Evolutionary conservation across 1,284 basidiomycete species (phyloP).

Genomic region (Cystobasidium slooffiae): DNA sequence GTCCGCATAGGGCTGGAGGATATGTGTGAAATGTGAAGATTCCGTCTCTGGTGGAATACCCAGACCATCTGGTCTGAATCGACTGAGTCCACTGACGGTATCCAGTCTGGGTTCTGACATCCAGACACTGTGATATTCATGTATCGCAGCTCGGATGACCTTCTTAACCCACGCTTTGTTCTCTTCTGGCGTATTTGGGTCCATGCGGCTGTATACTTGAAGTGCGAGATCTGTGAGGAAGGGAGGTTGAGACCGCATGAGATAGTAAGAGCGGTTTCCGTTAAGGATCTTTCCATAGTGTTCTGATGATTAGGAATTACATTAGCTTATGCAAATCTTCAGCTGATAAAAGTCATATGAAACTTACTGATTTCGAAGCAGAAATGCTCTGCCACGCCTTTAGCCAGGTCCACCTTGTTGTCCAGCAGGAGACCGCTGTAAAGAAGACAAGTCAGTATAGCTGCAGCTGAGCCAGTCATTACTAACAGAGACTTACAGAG

Average conservation of each 20-base stretch:
- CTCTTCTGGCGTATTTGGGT: slow-evolving; percentile 76
- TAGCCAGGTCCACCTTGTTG: slow-evolving; percentile 88
- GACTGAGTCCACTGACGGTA: slow-evolving; percentile 86
- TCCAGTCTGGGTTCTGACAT: slow-evolving; percentile 90
- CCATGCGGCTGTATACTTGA: slow-evolving; percentile 95
- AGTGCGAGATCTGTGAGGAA: slow-evolving; percentile 98
- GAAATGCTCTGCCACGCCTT: slow-evolving; percentile 97
- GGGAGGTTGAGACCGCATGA: slow-evolving; percentile 93
- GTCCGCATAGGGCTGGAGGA: slow-evolving; percentile 89
- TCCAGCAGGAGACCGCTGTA: slow-evolving; percentile 81
- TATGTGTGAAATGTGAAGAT: slow-evolving; percentile 95
- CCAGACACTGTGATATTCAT: slow-evolving; percentile 98
- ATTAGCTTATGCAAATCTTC: neutral
- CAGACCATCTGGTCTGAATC: slow-evolving; percentile 90
- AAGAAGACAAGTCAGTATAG: neutral
- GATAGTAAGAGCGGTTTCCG: slow-evolving; percentile 65
- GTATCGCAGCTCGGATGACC: slow-evolving; percentile 94
- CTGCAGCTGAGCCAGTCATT: neutral
- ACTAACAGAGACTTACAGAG: slow-evolving; percentile 61
- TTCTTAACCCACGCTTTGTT: slow-evolving; percentile 92
- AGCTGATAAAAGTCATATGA: too few relatives aligned
- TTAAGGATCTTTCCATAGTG: slow-evolving; percentile 57
- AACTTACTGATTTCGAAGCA: slow-evolving; percentile 84
- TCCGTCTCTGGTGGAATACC: slow-evolving; percentile 95
- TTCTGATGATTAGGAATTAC: slow-evolving; percentile 24